phyloP scores from a whole-genome alignment of 2,329 filamentous ascomycete species.

The Claviceps sorghi region DNA sequence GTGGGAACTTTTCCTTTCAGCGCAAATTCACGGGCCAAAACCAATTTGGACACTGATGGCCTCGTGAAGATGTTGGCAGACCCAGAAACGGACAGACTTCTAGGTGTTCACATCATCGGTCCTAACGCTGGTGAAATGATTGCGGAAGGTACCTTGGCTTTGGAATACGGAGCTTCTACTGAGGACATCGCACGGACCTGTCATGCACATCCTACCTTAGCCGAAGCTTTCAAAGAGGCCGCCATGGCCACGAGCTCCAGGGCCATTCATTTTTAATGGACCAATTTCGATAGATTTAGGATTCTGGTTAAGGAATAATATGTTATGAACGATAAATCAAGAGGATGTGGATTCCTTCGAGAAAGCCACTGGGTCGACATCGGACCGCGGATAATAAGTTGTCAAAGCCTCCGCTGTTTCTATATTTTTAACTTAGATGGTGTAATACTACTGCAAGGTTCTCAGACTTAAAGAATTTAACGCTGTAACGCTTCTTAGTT shows the following conservation, averaged over 20 bases:
- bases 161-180: conserved; percentile 91
- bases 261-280: conserved; percentile 75
- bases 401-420: background rate
- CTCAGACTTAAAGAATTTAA: too few species aligned
- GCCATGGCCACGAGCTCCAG: conserved; percentile 95
- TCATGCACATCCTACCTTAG: conserved; percentile 89
- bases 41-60: conserved; percentile 90
- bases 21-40: conserved; percentile 97
- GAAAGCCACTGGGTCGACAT: background rate
- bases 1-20: conserved; percentile 92
- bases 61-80: conserved; percentile 96
- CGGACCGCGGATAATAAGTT: background rate
- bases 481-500: too few species aligned
- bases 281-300: conserved; percentile 52
- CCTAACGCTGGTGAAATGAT: conserved; percentile 98
- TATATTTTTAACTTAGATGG: background rate
- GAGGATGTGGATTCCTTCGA: background rate
- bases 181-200: conserved; percentile 92
- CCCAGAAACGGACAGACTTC: conserved; percentile 86
- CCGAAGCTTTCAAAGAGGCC: conserved; percentile 98
- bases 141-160: conserved; percentile 83
- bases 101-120: conserved; percentile 94
- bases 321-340: background rate
- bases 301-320: background rate
- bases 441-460: background rate